phyloP scores from a whole-genome alignment of 352 stramenopile species.

The Pythium grandisporangium region DNA sequence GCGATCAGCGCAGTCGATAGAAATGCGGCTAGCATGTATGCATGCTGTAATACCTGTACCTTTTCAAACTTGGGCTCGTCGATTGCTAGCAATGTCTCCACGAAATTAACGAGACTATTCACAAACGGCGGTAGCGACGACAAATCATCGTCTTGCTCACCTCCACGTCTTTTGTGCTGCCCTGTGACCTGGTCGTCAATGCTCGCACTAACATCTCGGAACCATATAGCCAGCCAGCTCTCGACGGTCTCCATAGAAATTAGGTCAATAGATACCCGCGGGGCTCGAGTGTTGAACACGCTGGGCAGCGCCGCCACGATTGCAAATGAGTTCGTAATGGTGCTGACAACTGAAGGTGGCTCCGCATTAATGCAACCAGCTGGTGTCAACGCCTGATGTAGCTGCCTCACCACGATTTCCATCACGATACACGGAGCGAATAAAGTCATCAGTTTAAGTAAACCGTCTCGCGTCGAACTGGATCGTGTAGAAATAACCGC shows the following conservation, averaged over 20 bases:
- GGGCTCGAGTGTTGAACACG: no score
- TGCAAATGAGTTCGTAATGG: no score
- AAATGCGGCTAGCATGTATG: conserved; percentile 5
- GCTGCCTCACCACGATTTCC: conserved; percentile 4
- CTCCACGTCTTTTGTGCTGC: no score
- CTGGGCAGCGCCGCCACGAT: no score
- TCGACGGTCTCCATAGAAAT: conserved; percentile 2
- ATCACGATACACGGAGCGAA: conserved; percentile 4
- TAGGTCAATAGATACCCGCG: conserved; percentile 5
- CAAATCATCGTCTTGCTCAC: no score
- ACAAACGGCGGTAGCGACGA: no score
- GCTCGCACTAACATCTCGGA: no score
- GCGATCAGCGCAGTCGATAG: no score
- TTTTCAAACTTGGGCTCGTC: background rate
- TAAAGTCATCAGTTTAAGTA: conserved; percentile 8
- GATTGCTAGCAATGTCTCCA: conserved; percentile 1
- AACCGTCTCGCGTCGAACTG: background rate
- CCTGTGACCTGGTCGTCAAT: no score
- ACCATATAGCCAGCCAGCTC: conserved; percentile 2
- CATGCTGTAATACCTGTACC: background rate
- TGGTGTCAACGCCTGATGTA: conserved; percentile 3
- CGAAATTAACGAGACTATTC: background rate
- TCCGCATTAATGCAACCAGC: no score
- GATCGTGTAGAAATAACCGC: background rate
- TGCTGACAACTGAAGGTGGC: no score